These are phyloP conservation scores for Escallonia herrerae DNA, from an alignment of 129 eudicot genomes.

Conservation along the genomic window DNA sequence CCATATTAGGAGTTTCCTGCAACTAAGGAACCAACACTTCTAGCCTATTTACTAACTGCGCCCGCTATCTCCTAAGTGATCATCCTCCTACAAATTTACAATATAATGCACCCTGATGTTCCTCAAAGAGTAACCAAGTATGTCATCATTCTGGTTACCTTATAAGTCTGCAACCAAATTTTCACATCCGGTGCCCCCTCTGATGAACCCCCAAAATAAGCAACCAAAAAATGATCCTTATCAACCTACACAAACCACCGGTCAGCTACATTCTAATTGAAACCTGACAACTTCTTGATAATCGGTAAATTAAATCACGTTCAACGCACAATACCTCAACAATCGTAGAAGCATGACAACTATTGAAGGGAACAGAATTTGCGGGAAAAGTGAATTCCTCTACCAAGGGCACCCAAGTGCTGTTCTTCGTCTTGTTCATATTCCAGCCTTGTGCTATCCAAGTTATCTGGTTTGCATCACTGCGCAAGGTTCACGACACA, in stretches of 20 bases:
- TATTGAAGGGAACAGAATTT: conserved; percentile 69
- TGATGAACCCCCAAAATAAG: conserved; percentile 86
- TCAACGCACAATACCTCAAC: conserved; percentile 54
- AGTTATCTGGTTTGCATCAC: conserved; percentile 13
- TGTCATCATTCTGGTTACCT: conserved; percentile 32
- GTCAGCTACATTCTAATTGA: conserved; percentile 1
- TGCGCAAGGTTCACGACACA: conserved; percentile 17
- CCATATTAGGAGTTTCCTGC: too few species aligned
- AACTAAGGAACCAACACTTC: not conserved
- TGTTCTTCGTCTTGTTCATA: conserved; percentile 16
- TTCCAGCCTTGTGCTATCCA: conserved; percentile 8
- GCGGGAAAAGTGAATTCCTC: conserved; percentile 71
- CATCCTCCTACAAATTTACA: not conserved
- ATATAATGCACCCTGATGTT: not conserved
- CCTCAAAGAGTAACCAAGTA: too few species aligned
- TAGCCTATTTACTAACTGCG: not conserved
- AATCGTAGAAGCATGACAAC: conserved; percentile 95
- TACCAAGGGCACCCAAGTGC: conserved; percentile 43
- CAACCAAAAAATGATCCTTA: conserved; percentile 70
- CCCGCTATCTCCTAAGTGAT: too few species aligned
- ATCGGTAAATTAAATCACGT: not conserved
- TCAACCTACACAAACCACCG: conserved; percentile 46
- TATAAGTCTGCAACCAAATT: conserved; percentile 76
- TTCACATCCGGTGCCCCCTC: conserved; percentile 95
- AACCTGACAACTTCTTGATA: not conserved